phyloP scores from a whole-genome alignment of 2,329 filamentous ascomycete genomes.

The Phaeophleospora eucalypticola region DNA sequence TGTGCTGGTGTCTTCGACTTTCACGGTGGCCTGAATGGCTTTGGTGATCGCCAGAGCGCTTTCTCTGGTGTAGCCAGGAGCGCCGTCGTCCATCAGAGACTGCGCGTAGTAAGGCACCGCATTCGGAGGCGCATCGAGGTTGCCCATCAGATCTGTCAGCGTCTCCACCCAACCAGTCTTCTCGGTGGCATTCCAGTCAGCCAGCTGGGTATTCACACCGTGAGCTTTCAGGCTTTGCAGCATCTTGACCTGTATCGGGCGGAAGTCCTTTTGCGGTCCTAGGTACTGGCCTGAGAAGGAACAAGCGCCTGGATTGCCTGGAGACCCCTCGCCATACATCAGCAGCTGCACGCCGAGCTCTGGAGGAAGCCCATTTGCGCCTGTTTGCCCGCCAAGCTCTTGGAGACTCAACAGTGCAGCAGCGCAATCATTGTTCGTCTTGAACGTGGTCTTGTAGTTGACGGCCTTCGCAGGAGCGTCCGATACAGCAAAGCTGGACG shows the following conservation, averaged over 20 bases:
- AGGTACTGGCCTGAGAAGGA: slow-evolving; percentile 13
- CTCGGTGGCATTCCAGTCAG: not conserved
- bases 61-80: slow-evolving; percentile 7
- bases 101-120: slow-evolving; percentile 17
- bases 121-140: slow-evolving; percentile 12
- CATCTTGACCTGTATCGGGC: slow-evolving; percentile 4
- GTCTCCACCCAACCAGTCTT: slow-evolving; percentile 12
- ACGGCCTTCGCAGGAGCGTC: slow-evolving; percentile 11
- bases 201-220: slow-evolving; percentile 1
- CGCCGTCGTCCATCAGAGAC: slow-evolving; percentile 14
- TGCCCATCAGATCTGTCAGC: slow-evolving; percentile 14
- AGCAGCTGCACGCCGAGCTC: slow-evolving; percentile 13
- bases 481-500: slow-evolving; percentile 6
- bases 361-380: not conserved
- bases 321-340: slow-evolving; percentile 12
- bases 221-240: slow-evolving; percentile 2
- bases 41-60: slow-evolving; percentile 5
- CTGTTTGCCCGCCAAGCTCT: slow-evolving; percentile 6
- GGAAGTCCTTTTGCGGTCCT: slow-evolving; percentile 8
- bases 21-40: slow-evolving; percentile 13
- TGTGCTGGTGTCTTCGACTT: slow-evolving; percentile 2
- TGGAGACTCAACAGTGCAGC: slow-evolving; percentile 10
- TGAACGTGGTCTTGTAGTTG: slow-evolving; percentile 13
- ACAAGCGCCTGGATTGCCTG: slow-evolving; percentile 11
- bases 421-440: slow-evolving; percentile 13